phyloP scores from a whole-genome alignment of 352 stramenopile species.

The Phytophthora brassicae region DNA sequence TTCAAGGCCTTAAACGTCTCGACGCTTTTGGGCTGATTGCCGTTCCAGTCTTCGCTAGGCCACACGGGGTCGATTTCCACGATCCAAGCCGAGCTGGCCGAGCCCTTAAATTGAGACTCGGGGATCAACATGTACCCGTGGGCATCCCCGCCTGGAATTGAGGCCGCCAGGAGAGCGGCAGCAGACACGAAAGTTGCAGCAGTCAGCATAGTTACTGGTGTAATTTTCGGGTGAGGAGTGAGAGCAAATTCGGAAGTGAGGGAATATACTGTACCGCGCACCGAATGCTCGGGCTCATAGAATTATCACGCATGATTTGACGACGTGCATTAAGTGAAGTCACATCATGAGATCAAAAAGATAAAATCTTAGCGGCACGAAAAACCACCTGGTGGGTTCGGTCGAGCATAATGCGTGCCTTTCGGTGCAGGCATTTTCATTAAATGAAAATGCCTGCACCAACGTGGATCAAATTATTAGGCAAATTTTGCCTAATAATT shows the following conservation, averaged over 20 bases:
- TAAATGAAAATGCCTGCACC: too few relatives aligned
- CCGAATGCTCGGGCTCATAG: not conserved
- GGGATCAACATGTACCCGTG: conserved; percentile 34
- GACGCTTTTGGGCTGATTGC: conserved; percentile 12
- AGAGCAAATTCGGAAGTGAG: conserved; percentile 10
- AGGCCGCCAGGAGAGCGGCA: conserved; percentile 11
- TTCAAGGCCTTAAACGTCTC: conserved; percentile 13
- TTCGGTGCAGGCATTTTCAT: too few relatives aligned
- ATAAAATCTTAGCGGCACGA: conserved; percentile 8
- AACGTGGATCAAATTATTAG: too few relatives aligned
- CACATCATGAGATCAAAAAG: conserved; percentile 7
- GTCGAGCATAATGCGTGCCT: not conserved
- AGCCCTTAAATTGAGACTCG: conserved; percentile 19
- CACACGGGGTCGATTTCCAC: conserved; percentile 26
- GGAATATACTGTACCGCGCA: not conserved
- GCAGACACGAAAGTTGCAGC: conserved; percentile 12
- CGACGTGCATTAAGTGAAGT: not conserved
- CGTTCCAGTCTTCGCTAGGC: conserved; percentile 20
- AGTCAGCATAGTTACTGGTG: conserved; percentile 4
- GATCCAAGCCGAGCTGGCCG: conserved; percentile 22
- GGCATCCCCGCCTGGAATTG: conserved; percentile 8
- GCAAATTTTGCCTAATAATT: too few relatives aligned
- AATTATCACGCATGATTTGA: conserved; percentile 1
- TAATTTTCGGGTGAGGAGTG: not conserved
- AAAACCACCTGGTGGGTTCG: conserved; percentile 3